phyloP scores from a whole-genome alignment of 768 basidiomycete genomes.

The Paxillus ammoniavirescens region DNA sequence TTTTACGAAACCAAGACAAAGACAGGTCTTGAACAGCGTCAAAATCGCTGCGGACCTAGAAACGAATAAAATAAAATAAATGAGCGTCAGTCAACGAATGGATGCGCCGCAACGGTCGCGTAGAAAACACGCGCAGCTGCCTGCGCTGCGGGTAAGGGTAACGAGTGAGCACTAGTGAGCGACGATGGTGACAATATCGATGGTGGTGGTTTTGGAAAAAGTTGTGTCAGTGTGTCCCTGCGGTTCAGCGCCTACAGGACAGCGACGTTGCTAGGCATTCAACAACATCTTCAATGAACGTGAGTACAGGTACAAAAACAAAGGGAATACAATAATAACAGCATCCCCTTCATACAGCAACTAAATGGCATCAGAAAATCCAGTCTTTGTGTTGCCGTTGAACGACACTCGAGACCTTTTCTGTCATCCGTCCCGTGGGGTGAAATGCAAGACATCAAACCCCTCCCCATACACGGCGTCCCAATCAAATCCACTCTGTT shows the following conservation, averaged over 20 bases:
- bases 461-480: slow-evolving; percentile 61
- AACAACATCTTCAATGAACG: slow-evolving; percentile 4
- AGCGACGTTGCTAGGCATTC: slow-evolving; percentile 25
- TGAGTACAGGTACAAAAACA: slow-evolving; percentile 9
- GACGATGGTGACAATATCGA: neutral
- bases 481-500: slow-evolving; percentile 70
- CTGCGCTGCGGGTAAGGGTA: slow-evolving; percentile 9
- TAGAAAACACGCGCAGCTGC: slow-evolving; percentile 4
- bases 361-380: slow-evolving; percentile 10
- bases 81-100: slow-evolving; percentile 9
- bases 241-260: neutral
- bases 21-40: neutral
- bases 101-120: neutral
- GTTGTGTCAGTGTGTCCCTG: neutral
- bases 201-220: slow-evolving; percentile 1
- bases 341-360: slow-evolving; percentile 17
- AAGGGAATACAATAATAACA: slow-evolving; percentile 18
- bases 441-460: slow-evolving; percentile 67
- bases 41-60: neutral
- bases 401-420: neutral
- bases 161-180: neutral
- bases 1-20: slow-evolving; percentile 10
- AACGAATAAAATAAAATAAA: neutral
- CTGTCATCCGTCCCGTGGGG: slow-evolving; percentile 17
- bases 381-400: slow-evolving; percentile 5